Evolutionary conservation across 2,329 filamentous ascomycete genomes (phyloP).

Genomic region (Cladophialophora carrionii): DNA sequence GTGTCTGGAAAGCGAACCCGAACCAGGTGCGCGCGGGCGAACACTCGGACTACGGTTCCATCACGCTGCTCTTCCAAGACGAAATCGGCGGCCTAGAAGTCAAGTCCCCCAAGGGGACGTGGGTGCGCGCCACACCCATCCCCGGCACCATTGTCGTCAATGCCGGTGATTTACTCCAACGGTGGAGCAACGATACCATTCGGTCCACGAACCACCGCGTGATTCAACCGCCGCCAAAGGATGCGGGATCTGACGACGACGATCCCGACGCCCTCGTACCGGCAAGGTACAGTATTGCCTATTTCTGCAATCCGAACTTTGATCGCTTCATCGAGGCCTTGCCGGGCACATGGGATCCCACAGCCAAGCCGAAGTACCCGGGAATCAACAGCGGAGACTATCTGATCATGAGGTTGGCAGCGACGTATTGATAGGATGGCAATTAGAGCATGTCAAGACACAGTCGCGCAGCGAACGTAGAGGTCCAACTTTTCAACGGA

Average conservation of each 20-base stretch:
- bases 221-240: conserved; percentile 69
- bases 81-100: conserved; percentile 62
- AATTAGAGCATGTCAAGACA: too few relatives aligned
- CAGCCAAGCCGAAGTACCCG: conserved; percentile 67
- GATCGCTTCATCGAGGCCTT: conserved; percentile 76
- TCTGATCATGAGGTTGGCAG: conserved; percentile 73
- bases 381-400: conserved; percentile 81
- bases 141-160: conserved; percentile 83
- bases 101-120: conserved; percentile 72
- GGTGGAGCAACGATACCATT: conserved; percentile 91
- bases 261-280: conserved; percentile 61
- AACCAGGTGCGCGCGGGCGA: conserved; percentile 73
- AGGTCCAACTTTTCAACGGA: not conserved
- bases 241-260: conserved; percentile 51
- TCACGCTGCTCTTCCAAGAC: conserved; percentile 62
- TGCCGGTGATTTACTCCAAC: conserved; percentile 79
- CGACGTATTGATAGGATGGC: conserved; percentile 77
- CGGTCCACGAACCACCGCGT: conserved; percentile 89
- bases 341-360: conserved; percentile 68
- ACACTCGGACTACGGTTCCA: conserved; percentile 67
- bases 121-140: conserved; percentile 82
- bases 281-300: conserved; percentile 79
- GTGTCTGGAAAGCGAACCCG: conserved; percentile 68
- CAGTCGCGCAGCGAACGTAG: not conserved
- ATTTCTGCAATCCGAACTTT: conserved; percentile 88